phyloP scores from a whole-genome alignment of 805 yeast species.

The Priceomyces medius region DNA sequence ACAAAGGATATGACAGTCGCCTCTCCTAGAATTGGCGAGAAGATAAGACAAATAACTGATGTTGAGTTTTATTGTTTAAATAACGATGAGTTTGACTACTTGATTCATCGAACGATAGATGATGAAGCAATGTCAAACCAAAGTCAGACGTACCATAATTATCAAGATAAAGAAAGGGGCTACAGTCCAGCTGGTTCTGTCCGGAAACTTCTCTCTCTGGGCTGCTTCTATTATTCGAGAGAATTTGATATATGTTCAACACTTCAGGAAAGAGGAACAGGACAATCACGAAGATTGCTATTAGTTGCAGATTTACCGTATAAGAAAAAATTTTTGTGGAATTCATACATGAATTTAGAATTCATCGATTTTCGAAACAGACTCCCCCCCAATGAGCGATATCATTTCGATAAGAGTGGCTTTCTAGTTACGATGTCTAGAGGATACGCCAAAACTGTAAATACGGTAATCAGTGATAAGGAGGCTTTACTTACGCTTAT shows the following conservation, averaged over 20 bases:
- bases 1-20: conserved; percentile 57
- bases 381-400: conserved; percentile 39
- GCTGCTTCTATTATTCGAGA: conserved; percentile 49
- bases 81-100: conserved; percentile 52
- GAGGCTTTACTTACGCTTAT: conserved; percentile 48
- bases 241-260: conserved; percentile 47
- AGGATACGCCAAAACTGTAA: conserved; percentile 51
- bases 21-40: conserved; percentile 54
- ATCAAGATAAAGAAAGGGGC: conserved; percentile 16
- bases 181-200: conserved; percentile 46
- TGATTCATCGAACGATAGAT: conserved; percentile 15
- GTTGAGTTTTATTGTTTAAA: conserved; percentile 67
- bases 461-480: conserved; percentile 29
- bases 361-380: conserved; percentile 47
- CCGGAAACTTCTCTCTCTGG: conserved; percentile 42
- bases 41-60: conserved; percentile 52
- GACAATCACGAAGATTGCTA: conserved; percentile 11
- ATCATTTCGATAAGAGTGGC: conserved; percentile 44
- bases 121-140: conserved; percentile 8
- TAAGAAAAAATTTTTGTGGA: conserved; percentile 52
- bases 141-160: conserved; percentile 27
- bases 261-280: conserved; percentile 44
- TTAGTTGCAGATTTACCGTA: conserved; percentile 38
- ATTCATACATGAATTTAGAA: conserved; percentile 45
- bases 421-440: conserved; percentile 49